A percentile compares a stretch with the other conserved stretches of the same genome.
Conservation (phyloP, 208 protist genomes). For the Leishmania major region DNA sequence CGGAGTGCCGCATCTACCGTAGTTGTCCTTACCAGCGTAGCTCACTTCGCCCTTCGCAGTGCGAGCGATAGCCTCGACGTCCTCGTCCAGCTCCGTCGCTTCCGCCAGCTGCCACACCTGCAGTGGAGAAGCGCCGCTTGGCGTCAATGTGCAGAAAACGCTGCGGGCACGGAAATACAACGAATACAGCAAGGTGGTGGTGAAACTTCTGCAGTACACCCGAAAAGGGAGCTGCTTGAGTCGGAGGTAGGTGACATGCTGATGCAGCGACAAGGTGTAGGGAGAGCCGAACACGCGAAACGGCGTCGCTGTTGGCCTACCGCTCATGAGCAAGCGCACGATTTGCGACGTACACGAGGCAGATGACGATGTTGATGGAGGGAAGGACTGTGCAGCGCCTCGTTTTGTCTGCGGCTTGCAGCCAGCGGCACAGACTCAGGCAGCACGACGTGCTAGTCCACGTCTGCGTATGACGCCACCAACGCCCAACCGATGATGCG, state of each 20-base stretch:
- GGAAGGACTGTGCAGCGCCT: not conserved
- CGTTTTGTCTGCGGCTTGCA: not conserved
- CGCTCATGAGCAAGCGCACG: constrained; percentile 5
- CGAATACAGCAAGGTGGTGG: constrained; percentile 71
- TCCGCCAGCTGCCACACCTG: constrained; percentile 86
- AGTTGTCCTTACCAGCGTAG: constrained; percentile 1
- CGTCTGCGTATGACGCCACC: not conserved
- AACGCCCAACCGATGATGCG: too few species aligned
- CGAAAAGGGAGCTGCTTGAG: constrained; percentile 83
- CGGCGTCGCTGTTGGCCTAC: constrained; percentile 4
- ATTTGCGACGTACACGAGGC: not conserved
- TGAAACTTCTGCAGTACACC: constrained; percentile 83
- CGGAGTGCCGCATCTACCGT: not conserved
- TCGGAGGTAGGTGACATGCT: constrained; percentile 83
- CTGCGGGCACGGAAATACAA: constrained; percentile 62
- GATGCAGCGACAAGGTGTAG: constrained; percentile 71
- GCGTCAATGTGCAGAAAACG: constrained; percentile 69
- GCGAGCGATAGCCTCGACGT: constrained; percentile 22
- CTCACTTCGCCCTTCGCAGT: constrained; percentile 13
- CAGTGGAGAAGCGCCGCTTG: constrained; percentile 43
- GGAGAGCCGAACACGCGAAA: constrained; percentile 87
- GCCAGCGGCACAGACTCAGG: not conserved
- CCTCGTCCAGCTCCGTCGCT: constrained; percentile 52
- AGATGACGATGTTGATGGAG: not conserved
- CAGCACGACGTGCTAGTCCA: not conserved